phyloP scores from a whole-genome alignment of 2,329 filamentous ascomycete genomes.

The Pseudonectria foliicola region DNA sequence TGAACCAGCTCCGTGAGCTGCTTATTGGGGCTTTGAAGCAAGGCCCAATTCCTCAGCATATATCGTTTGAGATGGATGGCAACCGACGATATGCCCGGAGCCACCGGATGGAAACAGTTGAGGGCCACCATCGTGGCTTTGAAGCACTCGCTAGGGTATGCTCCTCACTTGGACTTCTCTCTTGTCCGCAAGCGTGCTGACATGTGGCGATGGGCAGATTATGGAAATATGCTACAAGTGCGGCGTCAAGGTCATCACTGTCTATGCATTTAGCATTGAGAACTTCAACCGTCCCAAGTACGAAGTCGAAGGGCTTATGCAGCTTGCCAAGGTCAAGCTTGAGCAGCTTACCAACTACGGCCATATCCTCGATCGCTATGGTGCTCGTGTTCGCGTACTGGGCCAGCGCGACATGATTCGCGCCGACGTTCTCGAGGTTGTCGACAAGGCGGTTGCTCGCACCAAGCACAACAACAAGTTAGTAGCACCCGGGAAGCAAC shows the following conservation, averaged over 20 bases:
- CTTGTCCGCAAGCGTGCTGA: slow-evolving; percentile 1
- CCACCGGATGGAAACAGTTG: slow-evolving; percentile 90
- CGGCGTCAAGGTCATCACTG: slow-evolving; percentile 91
- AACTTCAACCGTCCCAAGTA: slow-evolving; percentile 97
- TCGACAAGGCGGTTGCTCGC: slow-evolving; percentile 78
- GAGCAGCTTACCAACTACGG: slow-evolving; percentile 88
- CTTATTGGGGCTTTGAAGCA: slow-evolving; percentile 84
- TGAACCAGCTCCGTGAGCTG: slow-evolving; percentile 70
- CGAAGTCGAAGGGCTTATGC: slow-evolving; percentile 95
- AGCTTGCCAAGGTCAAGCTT: slow-evolving; percentile 93
- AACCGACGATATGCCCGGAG: slow-evolving; percentile 87
- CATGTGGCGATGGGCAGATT: slow-evolving; percentile 50
- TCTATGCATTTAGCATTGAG: slow-evolving; percentile 98
- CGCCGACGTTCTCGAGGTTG: slow-evolving; percentile 79
- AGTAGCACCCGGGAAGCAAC: slow-evolving; percentile 12
- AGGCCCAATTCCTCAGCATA: slow-evolving; percentile 86
- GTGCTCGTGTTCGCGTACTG: slow-evolving; percentile 76
- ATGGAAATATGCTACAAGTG: slow-evolving; percentile 98
- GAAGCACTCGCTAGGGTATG: slow-evolving; percentile 82
- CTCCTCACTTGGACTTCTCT: slow-evolving; percentile 32
- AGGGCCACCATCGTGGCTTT: slow-evolving; percentile 93
- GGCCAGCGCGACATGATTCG: slow-evolving; percentile 80
- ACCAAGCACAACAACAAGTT: slow-evolving; percentile 82
- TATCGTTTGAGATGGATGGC: slow-evolving; percentile 99
- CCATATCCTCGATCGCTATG: slow-evolving; percentile 86